Conservation (phyloP, 2,329 filamentous ascomycete genomes). For the Plenodomus tracheiphilus region DNA sequence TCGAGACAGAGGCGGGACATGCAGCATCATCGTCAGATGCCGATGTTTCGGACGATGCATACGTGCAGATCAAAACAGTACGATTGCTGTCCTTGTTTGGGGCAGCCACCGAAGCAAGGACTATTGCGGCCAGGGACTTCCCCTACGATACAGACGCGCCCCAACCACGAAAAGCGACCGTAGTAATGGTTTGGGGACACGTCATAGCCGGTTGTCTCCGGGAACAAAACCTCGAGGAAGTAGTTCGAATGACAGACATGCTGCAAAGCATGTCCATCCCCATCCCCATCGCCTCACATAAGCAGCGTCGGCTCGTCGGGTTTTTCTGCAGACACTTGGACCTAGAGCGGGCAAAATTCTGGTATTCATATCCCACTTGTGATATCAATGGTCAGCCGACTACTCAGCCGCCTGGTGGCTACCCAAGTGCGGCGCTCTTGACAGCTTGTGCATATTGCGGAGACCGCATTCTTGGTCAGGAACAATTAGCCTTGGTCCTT, state of each 20-base stretch:
- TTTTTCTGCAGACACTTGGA: constrained; percentile 65
- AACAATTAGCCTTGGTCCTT: constrained; percentile 47
- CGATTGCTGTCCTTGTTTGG: constrained; percentile 28
- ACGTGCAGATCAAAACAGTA: constrained; percentile 15
- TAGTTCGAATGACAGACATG: constrained; percentile 60
- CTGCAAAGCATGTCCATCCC: constrained; percentile 49
- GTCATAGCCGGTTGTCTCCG: constrained; percentile 65
- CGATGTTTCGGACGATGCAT: constrained; percentile 2
- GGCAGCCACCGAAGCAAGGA: constrained; percentile 28
- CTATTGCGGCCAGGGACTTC: constrained; percentile 20
- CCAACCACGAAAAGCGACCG: constrained; percentile 1
- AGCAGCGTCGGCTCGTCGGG: constrained; percentile 59
- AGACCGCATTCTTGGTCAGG: constrained; percentile 44
- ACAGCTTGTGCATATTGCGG: constrained; percentile 55
- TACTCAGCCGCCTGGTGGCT: constrained; percentile 6
- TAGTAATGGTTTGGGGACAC: constrained; percentile 26
- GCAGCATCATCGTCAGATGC: constrained; percentile 4
- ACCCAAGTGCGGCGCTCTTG: constrained; percentile 60
- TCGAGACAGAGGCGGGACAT: constrained; percentile 5
- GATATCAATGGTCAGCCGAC: constrained; percentile 13
- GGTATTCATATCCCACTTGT: constrained; percentile 64
- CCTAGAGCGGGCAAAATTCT: constrained; percentile 64
- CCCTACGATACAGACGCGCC: constrained; percentile 9
- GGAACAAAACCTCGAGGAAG: constrained; percentile 61
- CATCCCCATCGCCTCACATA: constrained; percentile 48